A percentile compares a stretch with the other conserved stretches of the same genome.
phyloP scores from a whole-genome alignment of 1,284 basidiomycete genomes.

The Ustilago lituana region DNA sequence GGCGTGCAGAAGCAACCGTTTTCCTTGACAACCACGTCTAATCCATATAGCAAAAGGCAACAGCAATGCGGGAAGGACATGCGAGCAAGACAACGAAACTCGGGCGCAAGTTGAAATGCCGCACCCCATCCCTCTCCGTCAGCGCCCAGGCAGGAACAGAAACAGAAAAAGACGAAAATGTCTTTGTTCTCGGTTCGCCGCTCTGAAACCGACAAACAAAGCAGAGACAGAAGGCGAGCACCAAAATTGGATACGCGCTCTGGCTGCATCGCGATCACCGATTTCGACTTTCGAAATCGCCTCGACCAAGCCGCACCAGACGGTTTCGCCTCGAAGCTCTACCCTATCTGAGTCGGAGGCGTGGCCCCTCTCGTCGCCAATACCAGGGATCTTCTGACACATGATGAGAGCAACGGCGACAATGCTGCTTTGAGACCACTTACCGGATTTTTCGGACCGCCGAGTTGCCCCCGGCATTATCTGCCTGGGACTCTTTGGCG shows the following conservation, averaged over 20 bases:
- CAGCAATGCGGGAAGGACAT: too few species aligned
- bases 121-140: too few species aligned
- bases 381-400: background rate
- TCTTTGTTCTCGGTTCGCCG: background rate
- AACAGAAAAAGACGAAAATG: background rate
- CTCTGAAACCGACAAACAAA: constrained; percentile 16
- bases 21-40: constrained; percentile 4
- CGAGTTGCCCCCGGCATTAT: constrained; percentile 6
- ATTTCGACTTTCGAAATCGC: background rate
- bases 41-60: too few species aligned
- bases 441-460: constrained; percentile 37
- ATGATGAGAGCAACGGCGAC: too few species aligned
- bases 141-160: background rate
- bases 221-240: constrained; percentile 1
- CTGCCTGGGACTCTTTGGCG: background rate
- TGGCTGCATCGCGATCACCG: background rate
- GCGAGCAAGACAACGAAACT: too few species aligned
- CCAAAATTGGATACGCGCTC: too few species aligned
- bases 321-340: too few species aligned
- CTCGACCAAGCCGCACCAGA: too few species aligned
- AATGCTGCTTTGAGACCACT: background rate
- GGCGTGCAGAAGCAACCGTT: constrained; percentile 2
- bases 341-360: background rate
- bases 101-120: too few species aligned
- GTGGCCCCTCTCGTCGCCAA: constrained; percentile 14